Base-by-base conservation (phyloP, 129 eudicot species). In the Rutidosis leptorrhynchoides region DNA sequence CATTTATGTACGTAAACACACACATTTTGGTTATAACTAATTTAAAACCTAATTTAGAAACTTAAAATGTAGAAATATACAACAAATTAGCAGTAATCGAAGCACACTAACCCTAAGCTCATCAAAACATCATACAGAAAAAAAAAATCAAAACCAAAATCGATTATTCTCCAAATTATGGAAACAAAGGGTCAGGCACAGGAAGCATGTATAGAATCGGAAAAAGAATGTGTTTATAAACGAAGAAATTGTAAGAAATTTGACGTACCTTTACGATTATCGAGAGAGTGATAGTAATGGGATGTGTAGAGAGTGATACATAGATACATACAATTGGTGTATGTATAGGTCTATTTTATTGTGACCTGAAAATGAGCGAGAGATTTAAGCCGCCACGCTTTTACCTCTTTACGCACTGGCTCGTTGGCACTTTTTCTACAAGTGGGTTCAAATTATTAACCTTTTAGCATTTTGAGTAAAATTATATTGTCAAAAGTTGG, bases 321-420 rank as follows among this genome's bases (percentile, higher is more conserved):
- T 27, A 28, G 32, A 62, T 22, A 37, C 42, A 62, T 66, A 59
- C 42, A 51, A 45, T 37, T 2, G 10, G 16, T 37, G 46, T 40
- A 40, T 40, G n/a, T 40, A 40, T 40, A 12, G 42, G 12, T 9
- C 6, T 29, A 29, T 29, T 35, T 3, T 40, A 40, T 12, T 12
- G n/a, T 2, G 46, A 40, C 16, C 29, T 14, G 59, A 54, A 8
- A 15, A 17, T 2, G 21, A 49, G 55, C 33, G 74, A 67, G 73
- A 65, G 74, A 40, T 52, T 68, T 12, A 51, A 68, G 79, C 70
- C 74, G 69, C 68, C 79, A 68, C 73, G 69, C 79, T 75, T 59
- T 75, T 75, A 63, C 55, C 24, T 75, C 74, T 75, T 75, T 60
- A 75, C 79, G 68, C 69, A 74, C 60, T 75, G 69, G 58, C 74